Evolutionary conservation across 2,329 filamentous ascomycete genomes (phyloP), one percentile per base, ranked within the genome.

Genomic region (Sporothrix phasma): DNA sequence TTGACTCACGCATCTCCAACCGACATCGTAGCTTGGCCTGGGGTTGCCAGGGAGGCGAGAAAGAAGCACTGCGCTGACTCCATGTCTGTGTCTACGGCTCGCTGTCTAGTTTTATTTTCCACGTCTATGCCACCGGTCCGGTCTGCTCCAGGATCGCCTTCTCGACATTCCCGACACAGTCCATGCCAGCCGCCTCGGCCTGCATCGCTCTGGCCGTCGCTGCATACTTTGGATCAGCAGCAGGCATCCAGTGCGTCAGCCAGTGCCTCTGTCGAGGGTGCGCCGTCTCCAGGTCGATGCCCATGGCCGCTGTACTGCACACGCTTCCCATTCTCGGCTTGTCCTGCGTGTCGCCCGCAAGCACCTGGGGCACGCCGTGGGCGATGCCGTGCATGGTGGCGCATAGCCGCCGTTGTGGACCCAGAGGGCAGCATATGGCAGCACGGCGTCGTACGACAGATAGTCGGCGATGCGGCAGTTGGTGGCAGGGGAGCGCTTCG

Each of bases 341-440:
- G 66, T 78, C 76, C 71, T 77, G 75, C 0, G 74, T 74, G 64
- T 77, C 75, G 17, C 75, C 76, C 0, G 74, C 75, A 2, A 75
- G 71, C 0, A 77, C 73, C 74, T 76, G 75, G 3, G 76, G 75
- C 24, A 77, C 73, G 3, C 73, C 76, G 61, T 76, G 72, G 6
- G 74, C 73, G 51, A 78, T 72, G 13, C 75, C 76, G 62, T 78
- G 76, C 59, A 72, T 74, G 10, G 76, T 72, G 3, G 75, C 76
- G 4, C 76, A 65, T 76, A 78, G 1, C 76, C 76, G 2, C 72
- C 76, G 62, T 78, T 78, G 65, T 76, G 74, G 3, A 77, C 70
- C 74, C 74, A 78, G 1, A 72, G 69, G 54, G 74, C 69, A 0
- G 74, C 73, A 58, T 72, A 70, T 4, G 73, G 72, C 15, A 78